Conservation (phyloP, 768 basidiomycete species). For the Tephrocybe sp. region DNA sequence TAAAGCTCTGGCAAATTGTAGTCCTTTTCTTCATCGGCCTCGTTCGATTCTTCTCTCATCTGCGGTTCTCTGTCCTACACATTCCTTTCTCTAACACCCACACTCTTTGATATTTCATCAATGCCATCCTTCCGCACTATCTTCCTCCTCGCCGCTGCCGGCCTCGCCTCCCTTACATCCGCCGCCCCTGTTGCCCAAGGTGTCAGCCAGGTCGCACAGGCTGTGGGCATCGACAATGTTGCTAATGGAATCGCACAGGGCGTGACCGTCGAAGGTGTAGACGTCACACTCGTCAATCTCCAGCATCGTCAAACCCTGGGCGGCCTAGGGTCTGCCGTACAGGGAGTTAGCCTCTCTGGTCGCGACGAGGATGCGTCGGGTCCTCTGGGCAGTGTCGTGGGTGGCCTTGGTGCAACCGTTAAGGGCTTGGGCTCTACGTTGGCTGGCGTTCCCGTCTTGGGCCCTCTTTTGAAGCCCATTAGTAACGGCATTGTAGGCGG, state of each 20-base stretch:
- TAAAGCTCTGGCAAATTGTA: too few relatives aligned
- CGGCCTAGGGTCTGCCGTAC: too few relatives aligned
- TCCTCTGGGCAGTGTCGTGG: neutral
- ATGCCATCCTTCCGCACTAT: neutral
- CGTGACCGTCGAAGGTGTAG: neutral
- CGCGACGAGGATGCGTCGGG: neutral
- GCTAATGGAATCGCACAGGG: neutral
- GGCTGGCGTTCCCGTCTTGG: too few relatives aligned
- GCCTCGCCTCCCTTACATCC: neutral
- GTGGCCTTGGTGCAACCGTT: too few relatives aligned
- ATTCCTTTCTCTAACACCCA: neutral
- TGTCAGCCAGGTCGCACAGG: neutral
- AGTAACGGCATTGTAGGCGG: too few relatives aligned
- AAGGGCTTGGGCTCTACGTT: too few relatives aligned
- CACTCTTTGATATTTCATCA: constrained; percentile 1
- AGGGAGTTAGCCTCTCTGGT: neutral
- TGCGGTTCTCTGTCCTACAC: neutral
- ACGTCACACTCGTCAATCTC: neutral
- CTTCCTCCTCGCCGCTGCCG: neutral
- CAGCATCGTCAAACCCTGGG: too few relatives aligned
- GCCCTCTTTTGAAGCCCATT: too few relatives aligned
- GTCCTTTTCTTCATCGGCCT: neutral
- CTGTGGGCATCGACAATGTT: neutral
- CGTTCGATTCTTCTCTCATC: neutral
- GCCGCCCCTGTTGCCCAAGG: neutral